These are phyloP conservation scores for Pulveroboletus ravenelii DNA, from an alignment of 768 basidiomycete species.

Conservation along the genomic window DNA sequence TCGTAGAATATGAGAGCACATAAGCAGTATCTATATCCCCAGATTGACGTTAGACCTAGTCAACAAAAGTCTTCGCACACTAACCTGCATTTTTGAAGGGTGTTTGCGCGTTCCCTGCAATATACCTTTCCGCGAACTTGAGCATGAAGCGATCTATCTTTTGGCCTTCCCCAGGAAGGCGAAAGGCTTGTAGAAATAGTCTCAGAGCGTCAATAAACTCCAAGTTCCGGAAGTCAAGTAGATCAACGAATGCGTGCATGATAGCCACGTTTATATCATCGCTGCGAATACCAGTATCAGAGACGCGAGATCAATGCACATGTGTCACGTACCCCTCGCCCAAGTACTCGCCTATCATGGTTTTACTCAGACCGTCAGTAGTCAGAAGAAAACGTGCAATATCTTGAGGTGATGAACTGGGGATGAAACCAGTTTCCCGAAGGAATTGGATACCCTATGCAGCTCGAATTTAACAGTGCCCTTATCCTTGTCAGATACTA, in stretches of 20 bases:
- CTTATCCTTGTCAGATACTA: background rate
- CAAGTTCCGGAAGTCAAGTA: conserved; percentile 78
- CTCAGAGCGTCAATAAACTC: conserved; percentile 89
- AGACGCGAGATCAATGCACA: background rate
- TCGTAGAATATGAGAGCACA: conserved; percentile 90
- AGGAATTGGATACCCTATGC: conserved; percentile 83
- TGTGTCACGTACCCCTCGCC: conserved; percentile 78
- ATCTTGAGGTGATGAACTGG: conserved; percentile 62
- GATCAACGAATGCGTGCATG: conserved; percentile 97
- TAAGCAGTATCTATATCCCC: conserved; percentile 74
- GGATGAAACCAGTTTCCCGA: conserved; percentile 82
- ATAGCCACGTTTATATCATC: conserved; percentile 85
- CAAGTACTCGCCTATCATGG: conserved; percentile 96
- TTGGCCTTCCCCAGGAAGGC: conserved; percentile 94
- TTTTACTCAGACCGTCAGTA: conserved; percentile 91
- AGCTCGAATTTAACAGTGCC: conserved; percentile 1
- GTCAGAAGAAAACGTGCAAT: conserved; percentile 81
- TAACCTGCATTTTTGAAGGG: conserved; percentile 91
- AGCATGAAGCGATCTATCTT: conserved; percentile 99
- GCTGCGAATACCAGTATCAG: conserved; percentile 38
- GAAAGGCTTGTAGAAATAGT: conserved; percentile 89
- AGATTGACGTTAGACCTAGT: conserved; percentile 7
- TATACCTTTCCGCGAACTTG: conserved; percentile 96
- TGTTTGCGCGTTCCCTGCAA: conserved; percentile 79
- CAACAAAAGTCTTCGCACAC: conserved; percentile 22